Conservation (phyloP, 371 early-diverging fungal genomes). For the Smittium culicis region DNA sequence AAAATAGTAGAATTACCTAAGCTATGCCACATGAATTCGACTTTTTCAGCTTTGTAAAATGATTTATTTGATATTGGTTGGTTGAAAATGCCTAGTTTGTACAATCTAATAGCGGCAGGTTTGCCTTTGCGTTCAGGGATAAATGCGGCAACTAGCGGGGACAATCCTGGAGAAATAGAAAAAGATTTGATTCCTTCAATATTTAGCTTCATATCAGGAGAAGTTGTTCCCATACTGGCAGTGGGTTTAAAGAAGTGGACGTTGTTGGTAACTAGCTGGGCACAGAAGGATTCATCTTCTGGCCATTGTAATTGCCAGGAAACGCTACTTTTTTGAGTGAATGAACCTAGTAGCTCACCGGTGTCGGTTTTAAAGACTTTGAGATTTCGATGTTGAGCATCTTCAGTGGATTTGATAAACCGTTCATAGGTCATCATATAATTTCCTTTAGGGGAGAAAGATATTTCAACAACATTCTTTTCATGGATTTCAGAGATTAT, state of each 20-base stretch:
- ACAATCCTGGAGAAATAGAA: constrained; percentile 77
- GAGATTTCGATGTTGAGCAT: constrained; percentile 58
- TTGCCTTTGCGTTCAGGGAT: constrained; percentile 45
- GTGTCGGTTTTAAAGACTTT: constrained; percentile 61
- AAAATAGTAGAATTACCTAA: constrained; percentile 25
- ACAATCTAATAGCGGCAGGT: constrained; percentile 70
- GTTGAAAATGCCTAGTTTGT: constrained; percentile 56
- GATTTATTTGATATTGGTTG: constrained; percentile 71
- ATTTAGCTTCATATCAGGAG: constrained; percentile 44
- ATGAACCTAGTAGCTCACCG: constrained; percentile 51
- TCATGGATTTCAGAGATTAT: constrained; percentile 48
- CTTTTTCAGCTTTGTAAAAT: constrained; percentile 85
- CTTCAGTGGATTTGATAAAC: constrained; percentile 52
- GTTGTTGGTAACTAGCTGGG: constrained; percentile 71
- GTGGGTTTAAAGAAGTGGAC: constrained; percentile 76
- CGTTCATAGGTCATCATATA: constrained; percentile 78
- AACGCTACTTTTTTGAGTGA: constrained; percentile 63
- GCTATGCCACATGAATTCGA: constrained; percentile 83
- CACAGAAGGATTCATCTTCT: constrained; percentile 73
- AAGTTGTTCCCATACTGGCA: constrained; percentile 39
- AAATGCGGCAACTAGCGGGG: constrained; percentile 73
- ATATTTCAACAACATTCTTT: constrained; percentile 63
- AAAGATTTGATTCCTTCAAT: constrained; percentile 67
- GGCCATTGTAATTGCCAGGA: constrained; percentile 88
- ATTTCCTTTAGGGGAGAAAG: constrained; percentile 79